phyloP scores from a whole-genome alignment of 805 yeast species.

The Metschnikowia dekortorum region DNA sequence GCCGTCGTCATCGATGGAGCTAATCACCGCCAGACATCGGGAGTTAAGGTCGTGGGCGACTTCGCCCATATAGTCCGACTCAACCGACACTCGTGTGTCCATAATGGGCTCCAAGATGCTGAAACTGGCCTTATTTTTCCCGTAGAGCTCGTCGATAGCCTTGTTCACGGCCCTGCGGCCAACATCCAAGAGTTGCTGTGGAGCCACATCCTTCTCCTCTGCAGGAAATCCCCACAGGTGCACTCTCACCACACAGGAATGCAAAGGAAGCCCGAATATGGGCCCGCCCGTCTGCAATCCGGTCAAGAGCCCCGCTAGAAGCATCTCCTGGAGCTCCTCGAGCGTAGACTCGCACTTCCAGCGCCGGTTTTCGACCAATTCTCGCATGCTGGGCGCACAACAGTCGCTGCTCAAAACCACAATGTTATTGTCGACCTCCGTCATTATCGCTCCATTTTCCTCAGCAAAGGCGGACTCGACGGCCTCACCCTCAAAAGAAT shows the following conservation, averaged over 20 bases:
- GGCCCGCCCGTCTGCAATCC: slow-evolving; percentile 69
- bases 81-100: slow-evolving; percentile 64
- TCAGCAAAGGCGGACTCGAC: slow-evolving; percentile 30
- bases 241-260: slow-evolving; percentile 56
- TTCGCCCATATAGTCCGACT: slow-evolving; percentile 70
- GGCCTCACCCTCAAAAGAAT: slow-evolving; percentile 36
- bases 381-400: slow-evolving; percentile 21
- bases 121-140: slow-evolving; percentile 24
- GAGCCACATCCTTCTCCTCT: slow-evolving; percentile 34
- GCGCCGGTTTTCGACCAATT: slow-evolving; percentile 28
- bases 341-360: slow-evolving; percentile 49
- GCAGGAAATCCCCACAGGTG: slow-evolving; percentile 50
- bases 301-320: slow-evolving; percentile 56
- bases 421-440: slow-evolving; percentile 48
- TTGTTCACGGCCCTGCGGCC: slow-evolving; percentile 34
- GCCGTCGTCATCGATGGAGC: slow-evolving; percentile 64
- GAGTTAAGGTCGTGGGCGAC: slow-evolving; percentile 83
- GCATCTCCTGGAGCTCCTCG: slow-evolving; percentile 49
- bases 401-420: slow-evolving; percentile 33
- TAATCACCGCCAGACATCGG: slow-evolving; percentile 69
- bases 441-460: slow-evolving; percentile 34
- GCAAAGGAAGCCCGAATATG: slow-evolving; percentile 51
- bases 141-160: slow-evolving; percentile 20
- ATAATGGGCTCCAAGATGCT: slow-evolving; percentile 83
- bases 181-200: slow-evolving; percentile 41